Base-by-base conservation (phyloP, 2,329 filamentous ascomycete species). In the Rhynchosporium graminicola region DNA sequence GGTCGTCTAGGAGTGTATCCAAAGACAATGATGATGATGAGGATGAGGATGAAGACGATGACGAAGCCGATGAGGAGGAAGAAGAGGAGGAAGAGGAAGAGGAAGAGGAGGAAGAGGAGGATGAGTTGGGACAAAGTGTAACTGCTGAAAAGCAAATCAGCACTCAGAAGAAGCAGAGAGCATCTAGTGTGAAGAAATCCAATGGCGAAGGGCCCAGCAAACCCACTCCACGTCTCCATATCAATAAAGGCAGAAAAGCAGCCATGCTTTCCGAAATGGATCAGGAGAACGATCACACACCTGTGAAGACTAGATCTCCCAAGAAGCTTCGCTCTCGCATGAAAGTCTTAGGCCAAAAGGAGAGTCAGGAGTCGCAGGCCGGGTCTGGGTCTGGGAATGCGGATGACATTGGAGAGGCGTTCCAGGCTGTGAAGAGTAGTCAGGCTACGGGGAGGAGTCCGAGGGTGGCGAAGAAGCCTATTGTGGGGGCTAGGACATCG, bases 291-390 rank as follows among this genome's bases (percentile, higher is more conserved):
- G 46, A 45, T 13, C 3, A 7, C 28, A 57, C 46, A 4, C 46
- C 60, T 2, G 13, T 28, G 6, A 56, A 61, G 46, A 56, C 33
- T 36, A 36, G 36, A 12, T 31, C 46, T 36, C 7, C 46, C 36
- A 61, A 61, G 26, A 57, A 52, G 45, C 38, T 61, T 2, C 33
- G 60, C n/a, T 50, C 46, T 13, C 60, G 60, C 40, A 61, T 61
- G 60, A 61, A 61, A 15, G n/a, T 2, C n/a, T 3, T 20, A 5
- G 36, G 42, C 8, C 43, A 61, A 20, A 38, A 42, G 26, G 60
- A 42, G 8, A 61, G 60, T 26, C 60, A 61, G 46, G 60, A 61
- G 20, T 45, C 60, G 29, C 33, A 15, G 29, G 26, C 33, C 3
- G 36, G 20, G 8, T 8, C 38, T 3, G 36, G 50, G 13, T 31